Base-by-base conservation (phyloP, 352 stramenopile species). In the Blastocystis hominis region DNA sequence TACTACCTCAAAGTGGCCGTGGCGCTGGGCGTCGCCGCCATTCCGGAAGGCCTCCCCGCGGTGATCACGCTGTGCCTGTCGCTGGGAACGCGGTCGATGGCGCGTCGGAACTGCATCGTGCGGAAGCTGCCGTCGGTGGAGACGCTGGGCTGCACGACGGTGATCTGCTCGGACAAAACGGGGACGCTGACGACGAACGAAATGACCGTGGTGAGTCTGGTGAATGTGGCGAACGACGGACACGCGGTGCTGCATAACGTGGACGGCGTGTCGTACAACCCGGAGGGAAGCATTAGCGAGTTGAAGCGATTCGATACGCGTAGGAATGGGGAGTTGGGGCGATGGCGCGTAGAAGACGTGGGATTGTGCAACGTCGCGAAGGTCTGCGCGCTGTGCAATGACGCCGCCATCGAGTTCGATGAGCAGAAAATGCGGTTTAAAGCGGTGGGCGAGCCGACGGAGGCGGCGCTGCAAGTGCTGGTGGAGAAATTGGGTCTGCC, bases 1-100 rank as follows among this genome's bases (percentile, higher is more conserved):
- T 98, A 99, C 91, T 98, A 98, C 92, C 97, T 98, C 77, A 99
- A 98, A 91, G 97, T 98, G 46, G 96, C 96, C 0, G 95, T 99
- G 13, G 96, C 95, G 0, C 91, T 99, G 34, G 97, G 95, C 30
- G 97, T 99, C 0, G 97, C 97, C 0, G 96, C 96, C 3, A 98
- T 99, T 84, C 97, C 97, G 3, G 96, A 99, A 91, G 97, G 97
- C 46, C 91, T 99, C 4, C 96, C 95, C 0, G 96, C 96, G 10
- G 95, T 98, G 13, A 98, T 99, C 89, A 99, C 97, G 3, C 89
- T 96, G 6, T 75, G 95, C 88, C 91, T 99, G 54, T 94, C 93
- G 61, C 91, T 98, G 2, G 95, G 94, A 1, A 98, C 95, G 79
- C 91, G 94, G 69, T 93, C 95, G 75, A 99, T 99, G 96, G 95